Percentiles rank a stretch among this genome's conserved stretches.
phyloP scores from a whole-genome alignment of 2,329 filamentous ascomycete genomes.

The Penicillium sp. region DNA sequence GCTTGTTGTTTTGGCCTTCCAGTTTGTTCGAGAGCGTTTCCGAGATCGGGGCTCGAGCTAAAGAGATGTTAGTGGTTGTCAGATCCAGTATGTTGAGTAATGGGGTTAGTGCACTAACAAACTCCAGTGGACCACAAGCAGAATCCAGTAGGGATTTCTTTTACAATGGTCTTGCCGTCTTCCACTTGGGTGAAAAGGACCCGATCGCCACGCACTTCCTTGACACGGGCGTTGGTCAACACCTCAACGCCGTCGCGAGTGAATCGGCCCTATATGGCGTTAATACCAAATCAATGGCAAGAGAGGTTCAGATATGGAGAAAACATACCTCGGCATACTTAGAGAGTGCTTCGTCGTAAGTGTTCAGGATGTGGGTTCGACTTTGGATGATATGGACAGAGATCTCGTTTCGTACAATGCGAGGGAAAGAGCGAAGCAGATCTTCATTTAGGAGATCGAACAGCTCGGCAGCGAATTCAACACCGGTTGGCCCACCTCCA shows the following conservation, averaged over 20 bases:
- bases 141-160: slow-evolving; percentile 93
- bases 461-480: slow-evolving; percentile 95
- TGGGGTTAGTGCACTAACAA: slow-evolving; percentile 33
- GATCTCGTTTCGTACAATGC: slow-evolving; percentile 91
- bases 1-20: slow-evolving; percentile 75
- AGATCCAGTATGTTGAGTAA: neutral
- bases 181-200: slow-evolving; percentile 88
- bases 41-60: slow-evolving; percentile 74
- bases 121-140: slow-evolving; percentile 98
- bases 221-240: slow-evolving; percentile 87
- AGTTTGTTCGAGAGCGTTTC: slow-evolving; percentile 75
- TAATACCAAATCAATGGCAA: neutral
- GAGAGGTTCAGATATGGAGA: neutral
- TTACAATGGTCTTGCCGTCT: slow-evolving; percentile 71
- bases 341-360: slow-evolving; percentile 92
- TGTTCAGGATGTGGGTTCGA: slow-evolving; percentile 91
- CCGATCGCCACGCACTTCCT: slow-evolving; percentile 77
- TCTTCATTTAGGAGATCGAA: slow-evolving; percentile 97
- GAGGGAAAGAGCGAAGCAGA: slow-evolving; percentile 76
- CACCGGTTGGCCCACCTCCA: slow-evolving; percentile 91
- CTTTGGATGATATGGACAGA: slow-evolving; percentile 97
- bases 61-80: slow-evolving; percentile 4
- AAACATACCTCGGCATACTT: slow-evolving; percentile 71
- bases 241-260: slow-evolving; percentile 88
- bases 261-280: slow-evolving; percentile 61